Percentiles rank a stretch among this genome's conserved stretches.
These are phyloP conservation scores for Leersia perrieri DNA, from an alignment of 176 grass and related monocot genomes.

Conservation along the genomic window DNA sequence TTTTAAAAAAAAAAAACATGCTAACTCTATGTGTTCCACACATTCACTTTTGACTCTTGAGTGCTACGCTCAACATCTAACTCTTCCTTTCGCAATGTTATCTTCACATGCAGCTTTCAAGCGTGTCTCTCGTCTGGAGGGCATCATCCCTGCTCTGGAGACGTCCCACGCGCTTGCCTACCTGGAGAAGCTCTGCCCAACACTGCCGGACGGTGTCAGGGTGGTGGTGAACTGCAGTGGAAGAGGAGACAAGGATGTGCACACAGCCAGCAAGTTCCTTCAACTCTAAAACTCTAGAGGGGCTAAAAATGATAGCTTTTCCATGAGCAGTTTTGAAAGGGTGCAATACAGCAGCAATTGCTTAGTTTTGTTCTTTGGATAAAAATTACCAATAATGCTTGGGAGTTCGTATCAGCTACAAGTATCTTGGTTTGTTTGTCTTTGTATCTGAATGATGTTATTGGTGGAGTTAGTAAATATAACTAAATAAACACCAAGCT, in stretches of 20 bases:
- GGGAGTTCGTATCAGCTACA: not conserved
- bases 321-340: conserved; percentile 32
- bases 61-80: conserved; percentile 1
- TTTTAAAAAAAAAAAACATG: no score
- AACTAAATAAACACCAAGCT: conserved; percentile 27
- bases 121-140: conserved; percentile 77
- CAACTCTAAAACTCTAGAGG: conserved; percentile 44
- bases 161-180: conserved; percentile 89
- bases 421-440: conserved; percentile 27
- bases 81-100: not conserved
- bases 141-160: conserved; percentile 97
- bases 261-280: conserved; percentile 91
- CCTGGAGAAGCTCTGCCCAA: conserved; percentile 86
- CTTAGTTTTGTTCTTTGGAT: conserved; percentile 18
- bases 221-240: conserved; percentile 88
- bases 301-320: not conserved
- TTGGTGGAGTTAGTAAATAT: conserved; percentile 4
- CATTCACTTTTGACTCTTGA: not conserved
- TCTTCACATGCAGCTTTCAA: conserved; percentile 69
- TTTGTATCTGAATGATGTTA: conserved; percentile 9
- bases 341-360: not conserved
- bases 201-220: conserved; percentile 58
- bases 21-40: no score
- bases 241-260: conserved; percentile 95
- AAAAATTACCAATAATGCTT: conserved; percentile 33